Evolutionary conservation across 345 rosid species (phyloP).

Genomic region (Linum lewisii): DNA sequence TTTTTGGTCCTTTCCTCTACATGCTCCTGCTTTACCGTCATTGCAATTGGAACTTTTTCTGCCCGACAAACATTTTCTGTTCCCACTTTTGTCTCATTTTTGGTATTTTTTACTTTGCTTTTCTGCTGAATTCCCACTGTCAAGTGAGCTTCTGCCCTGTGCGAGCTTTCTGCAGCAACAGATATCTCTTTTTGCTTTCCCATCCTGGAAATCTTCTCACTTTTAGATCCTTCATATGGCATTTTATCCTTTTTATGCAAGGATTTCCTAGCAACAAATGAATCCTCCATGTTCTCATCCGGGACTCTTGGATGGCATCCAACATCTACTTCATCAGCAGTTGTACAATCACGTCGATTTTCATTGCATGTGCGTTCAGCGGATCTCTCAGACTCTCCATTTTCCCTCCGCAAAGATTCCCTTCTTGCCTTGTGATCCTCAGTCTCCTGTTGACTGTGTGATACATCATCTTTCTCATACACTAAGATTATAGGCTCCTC

Average conservation of each 20-base stretch:
- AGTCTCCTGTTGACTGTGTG: neutral
- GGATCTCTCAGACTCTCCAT: neutral
- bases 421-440: neutral
- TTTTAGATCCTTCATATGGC: neutral
- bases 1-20: neutral
- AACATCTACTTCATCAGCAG: neutral
- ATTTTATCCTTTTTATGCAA: neutral
- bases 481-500: slow-evolving; percentile 5
- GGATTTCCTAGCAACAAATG: neutral
- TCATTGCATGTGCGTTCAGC: neutral
- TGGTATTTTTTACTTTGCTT: neutral
- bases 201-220: neutral
- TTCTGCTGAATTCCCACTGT: neutral
- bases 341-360: neutral
- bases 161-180: neutral
- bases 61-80: neutral
- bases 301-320: neutral
- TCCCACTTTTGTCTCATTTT: slow-evolving; percentile 2
- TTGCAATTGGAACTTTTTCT: neutral
- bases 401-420: neutral
- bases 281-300: neutral
- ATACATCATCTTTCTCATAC: neutral
- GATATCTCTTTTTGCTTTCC: neutral
- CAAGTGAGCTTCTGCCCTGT: neutral
- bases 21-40: neutral